Evolutionary conservation across 495 filamentous ascomycete species (phyloP).

Genomic region (Aspergillus carlsbadensis): DNA sequence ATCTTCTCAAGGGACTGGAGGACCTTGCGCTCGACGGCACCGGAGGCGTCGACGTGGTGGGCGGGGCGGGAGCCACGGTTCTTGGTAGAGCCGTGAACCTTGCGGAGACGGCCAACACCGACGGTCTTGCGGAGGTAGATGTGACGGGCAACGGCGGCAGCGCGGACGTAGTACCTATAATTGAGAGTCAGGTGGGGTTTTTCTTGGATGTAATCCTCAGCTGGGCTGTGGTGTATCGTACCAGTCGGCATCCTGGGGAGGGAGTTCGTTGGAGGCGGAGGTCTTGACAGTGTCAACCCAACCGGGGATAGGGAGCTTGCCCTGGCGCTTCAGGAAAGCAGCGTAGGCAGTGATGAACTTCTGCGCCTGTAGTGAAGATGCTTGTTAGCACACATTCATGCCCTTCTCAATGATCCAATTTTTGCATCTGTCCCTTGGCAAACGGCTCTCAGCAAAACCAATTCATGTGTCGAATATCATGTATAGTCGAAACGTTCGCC

Average conservation of each 20-base stretch:
- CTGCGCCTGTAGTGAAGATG: constrained; percentile 63
- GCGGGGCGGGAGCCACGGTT: constrained; percentile 91
- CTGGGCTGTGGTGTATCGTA: constrained; percentile 29
- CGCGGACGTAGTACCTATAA: constrained; percentile 89
- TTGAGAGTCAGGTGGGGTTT: constrained; percentile 6
- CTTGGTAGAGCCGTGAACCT: constrained; percentile 92
- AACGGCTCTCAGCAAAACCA: not conserved
- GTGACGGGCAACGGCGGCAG: constrained; percentile 93
- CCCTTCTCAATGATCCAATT: not conserved
- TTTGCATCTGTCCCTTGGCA: not conserved
- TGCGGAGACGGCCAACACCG: constrained; percentile 88
- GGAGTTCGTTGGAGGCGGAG: constrained; percentile 90
- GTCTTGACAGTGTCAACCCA: constrained; percentile 99
- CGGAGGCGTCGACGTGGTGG: constrained; percentile 93
- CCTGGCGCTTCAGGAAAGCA: constrained; percentile 97
- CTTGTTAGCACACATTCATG: constrained; percentile 16
- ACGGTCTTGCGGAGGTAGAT: constrained; percentile 99
- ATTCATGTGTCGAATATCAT: not conserved
- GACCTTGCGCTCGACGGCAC: constrained; percentile 92
- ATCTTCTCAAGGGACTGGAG: constrained; percentile 98
- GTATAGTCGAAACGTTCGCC: not conserved
- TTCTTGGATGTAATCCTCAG: not conserved
- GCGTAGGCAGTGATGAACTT: constrained; percentile 96
- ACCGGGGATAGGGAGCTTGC: constrained; percentile 95
- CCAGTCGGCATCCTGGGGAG: constrained; percentile 96